Conservation (phyloP, 2,329 filamentous ascomycete species). For the Fusarium sp. region DNA sequence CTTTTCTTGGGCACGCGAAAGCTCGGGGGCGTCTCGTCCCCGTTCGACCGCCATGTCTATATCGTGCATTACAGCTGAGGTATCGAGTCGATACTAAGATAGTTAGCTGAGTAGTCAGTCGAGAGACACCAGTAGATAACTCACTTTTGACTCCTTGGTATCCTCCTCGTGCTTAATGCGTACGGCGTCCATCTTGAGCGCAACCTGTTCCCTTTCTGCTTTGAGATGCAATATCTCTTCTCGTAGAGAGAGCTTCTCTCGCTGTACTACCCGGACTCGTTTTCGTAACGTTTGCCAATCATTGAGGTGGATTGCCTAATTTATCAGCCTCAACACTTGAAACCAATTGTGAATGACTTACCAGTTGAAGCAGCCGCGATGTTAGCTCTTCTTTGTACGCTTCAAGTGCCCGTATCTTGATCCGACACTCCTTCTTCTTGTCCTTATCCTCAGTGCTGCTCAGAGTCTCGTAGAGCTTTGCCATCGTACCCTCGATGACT, state of each 20-base stretch:
- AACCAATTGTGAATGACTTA: constrained; percentile 54
- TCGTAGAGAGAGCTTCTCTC: constrained; percentile 69
- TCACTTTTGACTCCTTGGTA: constrained; percentile 66
- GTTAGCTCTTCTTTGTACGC: constrained; percentile 72
- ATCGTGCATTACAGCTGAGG: constrained; percentile 73
- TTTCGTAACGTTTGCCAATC: constrained; percentile 71
- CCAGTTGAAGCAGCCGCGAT: constrained; percentile 71
- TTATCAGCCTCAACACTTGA: constrained; percentile 17
- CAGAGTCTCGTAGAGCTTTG: constrained; percentile 61
- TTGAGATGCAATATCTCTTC: constrained; percentile 73
- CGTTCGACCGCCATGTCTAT: constrained; percentile 71
- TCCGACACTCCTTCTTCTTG: constrained; percentile 67
- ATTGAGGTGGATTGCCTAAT: constrained; percentile 72
- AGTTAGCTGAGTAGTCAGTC: constrained; percentile 5
- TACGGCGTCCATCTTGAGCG: constrained; percentile 74
- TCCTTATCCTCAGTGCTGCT: constrained; percentile 60
- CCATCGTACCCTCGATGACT: constrained; percentile 67
- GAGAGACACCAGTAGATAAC: constrained; percentile 32
- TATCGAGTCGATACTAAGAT: constrained; percentile 62
- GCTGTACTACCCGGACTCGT: constrained; percentile 70
- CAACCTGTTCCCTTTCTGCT: constrained; percentile 73
- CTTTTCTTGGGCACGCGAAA: constrained; percentile 63
- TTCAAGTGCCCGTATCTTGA: constrained; percentile 70
- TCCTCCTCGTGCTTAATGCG: constrained; percentile 71
- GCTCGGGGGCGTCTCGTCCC: constrained; percentile 64